Evolutionary conservation across 2,329 filamentous ascomycete species (phyloP), one percentile per base, ranked within the genome.

Genomic region (Neonectria neomacrospora): DNA sequence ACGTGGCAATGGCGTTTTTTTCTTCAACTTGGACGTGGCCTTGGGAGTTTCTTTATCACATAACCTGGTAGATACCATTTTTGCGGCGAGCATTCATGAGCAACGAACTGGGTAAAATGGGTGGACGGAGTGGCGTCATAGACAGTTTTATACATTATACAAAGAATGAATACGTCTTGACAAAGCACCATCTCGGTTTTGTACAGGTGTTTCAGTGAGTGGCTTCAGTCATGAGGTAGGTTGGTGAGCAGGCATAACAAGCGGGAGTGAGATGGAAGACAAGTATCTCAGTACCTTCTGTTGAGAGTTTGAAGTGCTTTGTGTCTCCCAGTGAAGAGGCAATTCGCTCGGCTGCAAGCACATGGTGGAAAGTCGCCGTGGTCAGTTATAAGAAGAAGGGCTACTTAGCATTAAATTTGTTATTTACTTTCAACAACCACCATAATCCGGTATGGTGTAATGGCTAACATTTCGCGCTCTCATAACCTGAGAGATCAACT

Each of bases 401-500:
- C 6, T 11, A 45, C 7, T 47, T 48, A 32, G 32, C n/a, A 7
- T 2, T 2, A n/a, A 23, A 11, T 48, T 20, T 8, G 2, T 2
- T 1, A 1, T 6, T 6, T 0, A 2, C 23, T 32, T 9, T 18
- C 16, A 57, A 26, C 30, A 57, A 57, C 10, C 28, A 57, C 11
- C 28, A 48, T 5, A 18, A 51, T 67, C 65, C 65, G 65, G 63
- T 65, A 67, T 67, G 65, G 65, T 67, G 65, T 67, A 67, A 60
- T 67, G 65, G 65, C 63, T 58, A 67, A 67, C 65, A 67, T 67
- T 65, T 65, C 58, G 55, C 65, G 65, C 65, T 67, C 65, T 67
- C 65, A 67, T 51, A 60, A 61, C 57, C 54, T 62, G 58, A 62
- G 63, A 52, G 63, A 58, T 54, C 52, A 58, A 22, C 22, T 58